Conservation (phyloP, 1,284 basidiomycete species). For the Leccinum solheimii region DNA sequence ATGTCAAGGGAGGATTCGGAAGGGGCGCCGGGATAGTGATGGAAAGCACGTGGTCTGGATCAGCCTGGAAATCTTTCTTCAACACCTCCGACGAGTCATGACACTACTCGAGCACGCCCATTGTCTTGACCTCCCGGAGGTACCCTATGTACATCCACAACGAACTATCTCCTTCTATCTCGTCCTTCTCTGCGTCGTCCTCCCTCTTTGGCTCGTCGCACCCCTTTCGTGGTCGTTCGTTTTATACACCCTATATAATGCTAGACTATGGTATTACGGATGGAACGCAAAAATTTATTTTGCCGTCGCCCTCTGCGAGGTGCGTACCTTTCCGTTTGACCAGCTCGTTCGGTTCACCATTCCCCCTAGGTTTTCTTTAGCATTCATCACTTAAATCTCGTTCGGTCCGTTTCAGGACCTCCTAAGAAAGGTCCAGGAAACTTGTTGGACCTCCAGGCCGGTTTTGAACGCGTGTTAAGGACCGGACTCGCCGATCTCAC, state of each 20-base stretch:
- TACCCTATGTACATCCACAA: conserved; percentile 35
- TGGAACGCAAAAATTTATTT: conserved; percentile 44
- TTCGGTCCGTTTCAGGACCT: conserved; percentile 52
- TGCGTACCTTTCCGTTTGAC: conserved; percentile 27
- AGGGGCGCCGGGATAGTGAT: background rate
- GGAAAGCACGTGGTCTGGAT: conserved; percentile 14
- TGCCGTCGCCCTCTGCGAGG: conserved; percentile 59
- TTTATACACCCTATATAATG: conserved; percentile 51
- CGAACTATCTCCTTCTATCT: conserved; percentile 57
- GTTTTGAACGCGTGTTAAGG: conserved; percentile 60
- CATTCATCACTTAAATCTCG: conserved; percentile 64
- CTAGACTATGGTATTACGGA: conserved; percentile 44
- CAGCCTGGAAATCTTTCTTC: background rate
- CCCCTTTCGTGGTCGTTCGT: conserved; percentile 74
- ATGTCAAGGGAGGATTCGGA: conserved; percentile 29
- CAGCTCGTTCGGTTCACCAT: background rate
- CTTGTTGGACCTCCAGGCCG: conserved; percentile 54
- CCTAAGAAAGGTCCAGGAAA: conserved; percentile 49
- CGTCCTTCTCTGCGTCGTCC: conserved; percentile 57
- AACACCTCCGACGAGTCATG: background rate
- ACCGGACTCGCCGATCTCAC: conserved; percentile 55
- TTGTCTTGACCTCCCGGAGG: conserved; percentile 33
- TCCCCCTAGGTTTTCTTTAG: conserved; percentile 70
- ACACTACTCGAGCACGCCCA: background rate
- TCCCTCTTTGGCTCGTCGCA: conserved; percentile 70